These are phyloP conservation scores for Spencermartinsiella ligniputridi DNA, from an alignment of 1,139 yeast species.

Conservation along the genomic window DNA sequence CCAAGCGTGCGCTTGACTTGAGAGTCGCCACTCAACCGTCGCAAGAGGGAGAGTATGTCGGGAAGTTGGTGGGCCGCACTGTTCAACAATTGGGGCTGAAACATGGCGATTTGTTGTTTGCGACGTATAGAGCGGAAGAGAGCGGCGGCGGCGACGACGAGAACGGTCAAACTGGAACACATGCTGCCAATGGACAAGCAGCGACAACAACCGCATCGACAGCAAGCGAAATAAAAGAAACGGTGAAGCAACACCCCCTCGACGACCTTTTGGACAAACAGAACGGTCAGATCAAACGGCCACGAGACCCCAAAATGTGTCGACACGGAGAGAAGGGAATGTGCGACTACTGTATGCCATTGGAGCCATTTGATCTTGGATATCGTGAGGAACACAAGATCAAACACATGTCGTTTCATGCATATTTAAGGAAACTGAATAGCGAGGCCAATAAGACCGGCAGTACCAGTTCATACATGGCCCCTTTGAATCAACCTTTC, in stretches of 20 bases:
- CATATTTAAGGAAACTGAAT: conserved; percentile 70
- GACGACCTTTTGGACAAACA: conserved; percentile 65
- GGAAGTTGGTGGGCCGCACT: conserved; percentile 43
- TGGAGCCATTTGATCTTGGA: conserved; percentile 88
- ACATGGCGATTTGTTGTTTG: conserved; percentile 82
- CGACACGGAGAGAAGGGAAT: conserved; percentile 90
- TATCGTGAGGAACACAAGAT: conserved; percentile 73
- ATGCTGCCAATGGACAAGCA: conserved; percentile 16
- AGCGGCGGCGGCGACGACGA: conserved; percentile 11
- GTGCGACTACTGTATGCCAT: conserved; percentile 96
- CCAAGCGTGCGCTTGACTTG: conserved; percentile 24
- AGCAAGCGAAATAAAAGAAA: conserved; percentile 3
- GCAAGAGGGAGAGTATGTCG: conserved; percentile 45
- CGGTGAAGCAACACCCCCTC: conserved; percentile 42
- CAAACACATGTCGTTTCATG: conserved; percentile 86
- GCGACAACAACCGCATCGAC: neutral
- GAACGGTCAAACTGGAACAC: conserved; percentile 15
- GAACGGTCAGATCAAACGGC: conserved; percentile 70
- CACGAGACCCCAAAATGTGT: conserved; percentile 56
- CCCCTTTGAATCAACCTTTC: conserved; percentile 73
- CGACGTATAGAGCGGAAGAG: conserved; percentile 42
- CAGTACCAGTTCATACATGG: conserved; percentile 63
- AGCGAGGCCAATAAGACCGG: conserved; percentile 63
- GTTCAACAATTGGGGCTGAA: conserved; percentile 52
- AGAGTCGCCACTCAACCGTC: conserved; percentile 41